Conservation (phyloP, 83 land plant genomes). For the Picea abies region DNA sequence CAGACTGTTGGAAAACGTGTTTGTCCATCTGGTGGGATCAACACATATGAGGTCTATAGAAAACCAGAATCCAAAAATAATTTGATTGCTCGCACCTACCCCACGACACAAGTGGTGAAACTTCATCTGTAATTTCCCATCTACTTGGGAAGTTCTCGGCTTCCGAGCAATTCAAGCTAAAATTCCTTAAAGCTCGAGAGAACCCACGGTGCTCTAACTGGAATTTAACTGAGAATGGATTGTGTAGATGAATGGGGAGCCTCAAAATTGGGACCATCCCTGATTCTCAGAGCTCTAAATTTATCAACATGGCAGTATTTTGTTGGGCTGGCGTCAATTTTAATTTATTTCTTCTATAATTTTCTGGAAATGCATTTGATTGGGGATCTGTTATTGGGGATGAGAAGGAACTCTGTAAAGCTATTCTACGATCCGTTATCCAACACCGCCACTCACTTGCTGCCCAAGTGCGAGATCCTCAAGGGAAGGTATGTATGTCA, state of each 20-base stretch:
- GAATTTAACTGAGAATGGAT: background rate
- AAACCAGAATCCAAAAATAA: too few species aligned
- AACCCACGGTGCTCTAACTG: too few species aligned
- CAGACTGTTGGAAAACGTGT: too few species aligned
- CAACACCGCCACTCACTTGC: constrained; percentile 38
- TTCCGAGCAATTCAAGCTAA: too few species aligned
- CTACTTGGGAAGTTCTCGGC: too few species aligned
- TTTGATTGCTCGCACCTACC: too few species aligned
- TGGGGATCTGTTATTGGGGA: constrained; percentile 52
- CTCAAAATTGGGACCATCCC: background rate
- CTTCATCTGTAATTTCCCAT: too few species aligned
- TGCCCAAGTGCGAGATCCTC: constrained; percentile 58
- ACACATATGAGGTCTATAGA: too few species aligned
- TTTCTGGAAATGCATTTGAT: constrained; percentile 69
- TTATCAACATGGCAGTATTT: background rate
- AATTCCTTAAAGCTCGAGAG: too few species aligned
- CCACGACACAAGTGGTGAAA: too few species aligned
- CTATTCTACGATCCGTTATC: constrained; percentile 51
- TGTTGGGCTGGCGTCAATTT: background rate
- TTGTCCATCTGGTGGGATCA: too few species aligned
- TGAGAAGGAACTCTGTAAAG: constrained; percentile 46
- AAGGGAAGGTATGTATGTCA: constrained; percentile 34
- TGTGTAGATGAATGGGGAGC: background rate
- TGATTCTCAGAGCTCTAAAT: background rate
- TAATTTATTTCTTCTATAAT: constrained; percentile 36